These are phyloP conservation scores for Moesziomyces sp. DNA, from an alignment of 1,284 basidiomycete genomes.

Conservation along the genomic window DNA sequence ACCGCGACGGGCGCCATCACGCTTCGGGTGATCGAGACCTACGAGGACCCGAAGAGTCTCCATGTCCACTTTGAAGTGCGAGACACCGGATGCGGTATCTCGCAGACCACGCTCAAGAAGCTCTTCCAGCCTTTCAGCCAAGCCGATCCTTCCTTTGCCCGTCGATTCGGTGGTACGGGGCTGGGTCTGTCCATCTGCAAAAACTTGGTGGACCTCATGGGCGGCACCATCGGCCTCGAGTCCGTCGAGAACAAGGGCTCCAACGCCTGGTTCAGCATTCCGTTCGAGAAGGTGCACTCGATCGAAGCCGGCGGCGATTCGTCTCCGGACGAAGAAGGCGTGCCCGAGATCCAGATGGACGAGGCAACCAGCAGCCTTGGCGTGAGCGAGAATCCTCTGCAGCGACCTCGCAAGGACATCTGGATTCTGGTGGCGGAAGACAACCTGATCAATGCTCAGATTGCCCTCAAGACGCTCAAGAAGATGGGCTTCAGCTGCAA, in stretches of 20 bases:
- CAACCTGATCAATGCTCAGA: slow-evolving; percentile 64
- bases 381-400: slow-evolving; percentile 50
- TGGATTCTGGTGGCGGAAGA: slow-evolving; percentile 66
- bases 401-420: slow-evolving; percentile 58
- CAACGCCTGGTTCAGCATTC: slow-evolving; percentile 61
- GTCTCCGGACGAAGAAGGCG: slow-evolving; percentile 31
- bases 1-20: slow-evolving; percentile 65
- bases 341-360: slow-evolving; percentile 38
- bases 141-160: slow-evolving; percentile 61
- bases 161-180: slow-evolving; percentile 63
- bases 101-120: slow-evolving; percentile 54
- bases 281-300: slow-evolving; percentile 52
- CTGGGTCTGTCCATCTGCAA: slow-evolving; percentile 62
- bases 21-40: slow-evolving; percentile 56
- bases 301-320: slow-evolving; percentile 30
- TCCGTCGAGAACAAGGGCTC: slow-evolving; percentile 63
- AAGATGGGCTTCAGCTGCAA: slow-evolving; percentile 66
- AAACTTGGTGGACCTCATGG: slow-evolving; percentile 61
- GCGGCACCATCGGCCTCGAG: slow-evolving; percentile 60
- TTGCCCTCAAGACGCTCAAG: slow-evolving; percentile 60
- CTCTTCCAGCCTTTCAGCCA: slow-evolving; percentile 68
- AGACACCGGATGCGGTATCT: slow-evolving; percentile 68
- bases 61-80: slow-evolving; percentile 64
- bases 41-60: slow-evolving; percentile 55
- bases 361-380: slow-evolving; percentile 49